Conservation (phyloP, 768 basidiomycete genomes). For the Suillus alpinus region DNA sequence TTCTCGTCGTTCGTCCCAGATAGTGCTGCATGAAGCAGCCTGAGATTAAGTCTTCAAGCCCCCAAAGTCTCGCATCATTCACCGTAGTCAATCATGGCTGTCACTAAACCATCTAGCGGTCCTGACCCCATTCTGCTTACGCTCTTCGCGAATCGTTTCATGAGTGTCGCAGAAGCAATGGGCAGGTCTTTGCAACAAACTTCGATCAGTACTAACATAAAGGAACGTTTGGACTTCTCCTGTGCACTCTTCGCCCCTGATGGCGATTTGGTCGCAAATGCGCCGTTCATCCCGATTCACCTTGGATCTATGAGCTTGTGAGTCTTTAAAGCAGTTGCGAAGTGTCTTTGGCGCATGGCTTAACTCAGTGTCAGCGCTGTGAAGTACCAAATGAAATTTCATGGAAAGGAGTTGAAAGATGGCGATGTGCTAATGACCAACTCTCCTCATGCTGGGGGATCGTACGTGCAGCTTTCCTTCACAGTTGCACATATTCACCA, state of each 20-base stretch:
- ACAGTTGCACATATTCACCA: background rate
- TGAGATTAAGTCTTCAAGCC: background rate
- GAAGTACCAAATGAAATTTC: slow-evolving; percentile 82
- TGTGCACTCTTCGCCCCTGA: slow-evolving; percentile 95
- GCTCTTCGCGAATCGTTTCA: slow-evolving; percentile 94
- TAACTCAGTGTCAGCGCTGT: slow-evolving; percentile 58
- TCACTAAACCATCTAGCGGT: slow-evolving; percentile 29
- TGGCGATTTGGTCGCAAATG: slow-evolving; percentile 92
- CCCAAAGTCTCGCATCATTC: slow-evolving; percentile 7
- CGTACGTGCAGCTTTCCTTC: slow-evolving; percentile 47
- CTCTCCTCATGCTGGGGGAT: slow-evolving; percentile 84
- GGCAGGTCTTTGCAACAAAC: slow-evolving; percentile 88
- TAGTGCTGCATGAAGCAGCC: background rate
- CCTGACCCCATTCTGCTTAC: slow-evolving; percentile 88
- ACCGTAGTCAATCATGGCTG: slow-evolving; percentile 9
- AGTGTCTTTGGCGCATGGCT: background rate
- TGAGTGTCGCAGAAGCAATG: slow-evolving; percentile 98
- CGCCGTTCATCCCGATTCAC: slow-evolving; percentile 87
- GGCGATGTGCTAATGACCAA: slow-evolving; percentile 95
- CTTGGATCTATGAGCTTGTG: slow-evolving; percentile 90
- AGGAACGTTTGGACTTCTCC: slow-evolving; percentile 92
- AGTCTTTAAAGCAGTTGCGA: slow-evolving; percentile 25
- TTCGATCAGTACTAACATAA: slow-evolving; percentile 90
- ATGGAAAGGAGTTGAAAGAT: slow-evolving; percentile 70
- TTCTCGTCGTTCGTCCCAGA: background rate